Base-by-base conservation (phyloP, 768 basidiomycete species). In the Tylopilus subfusipes region DNA sequence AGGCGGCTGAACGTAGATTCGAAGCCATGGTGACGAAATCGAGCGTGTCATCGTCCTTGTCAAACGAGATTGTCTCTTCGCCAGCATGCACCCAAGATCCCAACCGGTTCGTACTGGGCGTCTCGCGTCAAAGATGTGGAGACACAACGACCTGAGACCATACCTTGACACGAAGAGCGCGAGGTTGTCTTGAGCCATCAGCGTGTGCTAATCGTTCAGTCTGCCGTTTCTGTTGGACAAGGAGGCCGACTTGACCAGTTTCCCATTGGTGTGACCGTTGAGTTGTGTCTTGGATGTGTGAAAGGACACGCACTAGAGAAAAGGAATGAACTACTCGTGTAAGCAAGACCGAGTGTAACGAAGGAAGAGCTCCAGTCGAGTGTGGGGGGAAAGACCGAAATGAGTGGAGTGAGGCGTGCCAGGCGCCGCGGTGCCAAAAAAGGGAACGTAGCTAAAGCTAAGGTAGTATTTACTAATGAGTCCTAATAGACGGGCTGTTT, bases 1-100 rank as follows among this genome's bases (percentile, higher is more conserved):
- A 99, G 0, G 94, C 93, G 2, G 82, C 82, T 0, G 93, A 91
- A 1, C 97, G 85, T 43, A 99, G 78, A 72, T 99, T 99, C 4
- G 94, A 90, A 0, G 95, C 84, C 8, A 95, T 91, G 1, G 94
- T 92, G 24, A 98, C 97, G 64, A 99, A 98, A 72, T 98, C 94
- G 4, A 99, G 81, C 0, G 94, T 88, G 30, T 95, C 92, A 64
- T 98, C 97, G 65, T 99, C 97, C 69, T 99, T 99, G 76, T 99
- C 97, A 61, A 98, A 98, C 1, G 86, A 75, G 48, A 97, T 90
- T 0, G 78, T 86, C 14, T 82, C 78, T 72, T 92, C 81, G 19
- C 87, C 82, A 59, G 77, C 72, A 48, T 76, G 77, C 16, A 93
- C 71, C 19, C 91, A 85, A 4, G 74, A 72, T 7, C 92, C 84